Base-by-base conservation (phyloP, 371 early-diverging fungal species). In the Rhizopus arrhizus region DNA sequence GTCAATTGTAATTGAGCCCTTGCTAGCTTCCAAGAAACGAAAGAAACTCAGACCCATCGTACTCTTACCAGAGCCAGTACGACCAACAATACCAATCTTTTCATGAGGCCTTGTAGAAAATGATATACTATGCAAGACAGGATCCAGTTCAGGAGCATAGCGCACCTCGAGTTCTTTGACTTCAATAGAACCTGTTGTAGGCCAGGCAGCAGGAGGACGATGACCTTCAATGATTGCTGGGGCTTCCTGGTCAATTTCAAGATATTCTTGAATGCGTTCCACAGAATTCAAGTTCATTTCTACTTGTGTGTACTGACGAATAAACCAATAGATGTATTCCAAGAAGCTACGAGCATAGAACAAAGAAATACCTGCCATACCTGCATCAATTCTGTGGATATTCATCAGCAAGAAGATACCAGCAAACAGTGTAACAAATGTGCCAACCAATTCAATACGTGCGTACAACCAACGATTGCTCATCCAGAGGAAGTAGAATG, bases 281-380 rank as follows among this genome's bases (percentile, higher is more conserved):
- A 96, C 91, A 9, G 86, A 79, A 71, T 89, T 92, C 61, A 93
- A 78, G 38, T 86, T 78, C 88, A 91, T 90, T 66, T 94, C 94
- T 42, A 93, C 81, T 46, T 87, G 74, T 3, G 91, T 89, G 62
- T 87, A 88, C 55, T 80, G 80, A 12, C 79, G 70, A 11, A 80
- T 73, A 56, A 73, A 65, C 79, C 74, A 73, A 45, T 75, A 75
- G 11, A 79, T 68, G 36, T 70, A 59, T 33, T 66, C 72, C 60
- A 86, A 75, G 62, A 86, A 89, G 48, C 80, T 76, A 46, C 91
- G 75, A 12, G 93, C 90, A 67, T 92, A 95, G 6, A 89, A 82
- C 55, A 96, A 73, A 4, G 88, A 84, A 55, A 95, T 79, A 50
- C 94, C 95, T 13, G 92, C 92, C 71, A 91, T 81, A 32, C 91